These are phyloP conservation scores for Reutealis trisperma DNA, from an alignment of 345 rosid genomes.

Conservation along the genomic window DNA sequence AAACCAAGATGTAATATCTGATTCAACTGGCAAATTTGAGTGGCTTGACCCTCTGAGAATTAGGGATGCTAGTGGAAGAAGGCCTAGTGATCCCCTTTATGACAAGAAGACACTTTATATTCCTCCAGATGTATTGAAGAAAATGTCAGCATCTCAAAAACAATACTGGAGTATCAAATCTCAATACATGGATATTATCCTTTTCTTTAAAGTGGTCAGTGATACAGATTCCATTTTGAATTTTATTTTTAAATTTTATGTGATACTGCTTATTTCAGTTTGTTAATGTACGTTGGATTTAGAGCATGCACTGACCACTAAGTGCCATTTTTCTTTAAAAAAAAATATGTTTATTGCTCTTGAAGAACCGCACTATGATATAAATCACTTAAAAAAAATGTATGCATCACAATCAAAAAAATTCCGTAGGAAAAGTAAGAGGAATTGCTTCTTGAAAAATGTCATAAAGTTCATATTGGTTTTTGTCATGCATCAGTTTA, in stretches of 20 bases:
- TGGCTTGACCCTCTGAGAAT: slow-evolving; percentile 81
- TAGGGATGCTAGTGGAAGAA: slow-evolving; percentile 75
- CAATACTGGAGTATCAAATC: slow-evolving; percentile 89
- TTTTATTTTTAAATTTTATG: not conserved
- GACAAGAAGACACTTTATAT: slow-evolving; percentile 77
- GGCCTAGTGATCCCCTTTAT: slow-evolving; percentile 75
- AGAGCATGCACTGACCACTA: not conserved
- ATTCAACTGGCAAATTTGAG: slow-evolving; percentile 71
- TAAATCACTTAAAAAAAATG: not conserved
- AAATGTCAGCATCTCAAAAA: slow-evolving; percentile 89
- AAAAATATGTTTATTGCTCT: not conserved
- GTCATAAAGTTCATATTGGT: not conserved
- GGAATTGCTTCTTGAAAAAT: not conserved
- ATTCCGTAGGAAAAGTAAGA: not conserved
- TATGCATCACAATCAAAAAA: not conserved
- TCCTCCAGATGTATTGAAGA: slow-evolving; percentile 68
- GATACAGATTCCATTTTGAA: not conserved
- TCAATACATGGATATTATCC: slow-evolving; percentile 84
- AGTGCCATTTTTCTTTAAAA: not conserved
- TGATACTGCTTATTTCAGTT: not conserved
- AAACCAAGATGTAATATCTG: slow-evolving; percentile 32
- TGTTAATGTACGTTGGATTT: not conserved
- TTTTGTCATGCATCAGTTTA: not conserved
- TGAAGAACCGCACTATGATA: not conserved
- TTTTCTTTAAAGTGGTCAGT: slow-evolving; percentile 99